Base-by-base conservation (phyloP, 257 asterid species). In the Misopates orontium region DNA sequence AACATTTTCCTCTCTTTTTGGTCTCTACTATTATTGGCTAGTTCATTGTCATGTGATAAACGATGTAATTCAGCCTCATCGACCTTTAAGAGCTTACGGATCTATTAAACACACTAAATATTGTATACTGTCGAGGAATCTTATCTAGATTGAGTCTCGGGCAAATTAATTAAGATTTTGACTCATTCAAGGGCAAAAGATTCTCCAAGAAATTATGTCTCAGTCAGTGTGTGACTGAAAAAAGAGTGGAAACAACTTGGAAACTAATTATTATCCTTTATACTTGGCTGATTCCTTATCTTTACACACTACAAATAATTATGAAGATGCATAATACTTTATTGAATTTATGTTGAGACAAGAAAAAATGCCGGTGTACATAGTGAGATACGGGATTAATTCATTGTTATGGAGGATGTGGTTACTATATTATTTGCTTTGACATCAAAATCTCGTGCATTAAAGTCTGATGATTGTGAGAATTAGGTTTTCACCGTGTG, bases 391-490 rank as follows among this genome's bases (percentile, higher is more conserved):
- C 7, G 36, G 36, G 36, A 28, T 64, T 68, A 54, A 19, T 42
- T 49, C 59, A 70, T 28, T 69, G 8, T 61, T 56, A 53, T 15
- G 16, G 61, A 62, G 65, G 51, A 49, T 44, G 55, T 72, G 20
- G 62, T 59, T 23, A 44, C 36, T 24, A 20, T 23, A 16, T 16
- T 61, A 44, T 60, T 56, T 64, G 31, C 36, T 28, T 28, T n/a
- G n/a, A n/a, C n/a, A n/a, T n/a, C n/a, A 24, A 68, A 62, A 80
- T 76, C 70, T 80, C 50, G 19, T 31, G 76, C 84, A 78, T 79
- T 80, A 32, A 73, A 51, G 62, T 49, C 52, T 66, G 60, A 17
- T 50, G 59, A 70, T 68, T 49, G 55, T 68, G 69, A 76, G 71
- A 10, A 66, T 55, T 61, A 42, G 12, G 48, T 28, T n/a, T n/a